These are phyloP conservation scores for Magnolia sinica DNA, from an alignment of 164 flowering plant genomes.

Conservation along the genomic window DNA sequence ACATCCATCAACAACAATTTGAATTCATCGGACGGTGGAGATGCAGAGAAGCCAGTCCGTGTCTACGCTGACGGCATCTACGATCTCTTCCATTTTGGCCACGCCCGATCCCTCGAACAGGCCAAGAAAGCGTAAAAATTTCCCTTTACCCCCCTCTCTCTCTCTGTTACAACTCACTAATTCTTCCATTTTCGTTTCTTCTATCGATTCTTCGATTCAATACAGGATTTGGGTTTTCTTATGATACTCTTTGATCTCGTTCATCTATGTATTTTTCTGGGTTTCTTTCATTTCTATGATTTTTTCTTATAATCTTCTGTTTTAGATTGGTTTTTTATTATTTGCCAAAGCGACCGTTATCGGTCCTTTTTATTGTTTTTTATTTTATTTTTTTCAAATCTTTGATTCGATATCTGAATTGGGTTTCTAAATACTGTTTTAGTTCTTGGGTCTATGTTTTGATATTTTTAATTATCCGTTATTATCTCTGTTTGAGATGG, in stretches of 20 bases:
- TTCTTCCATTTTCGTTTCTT: neutral
- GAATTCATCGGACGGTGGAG: neutral
- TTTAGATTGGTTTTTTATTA: neutral
- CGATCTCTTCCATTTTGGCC: slow-evolving; percentile 97
- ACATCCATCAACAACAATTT: neutral
- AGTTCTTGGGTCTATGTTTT: neutral
- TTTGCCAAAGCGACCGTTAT: no score
- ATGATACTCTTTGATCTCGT: no score
- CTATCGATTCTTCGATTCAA: neutral
- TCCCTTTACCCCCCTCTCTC: neutral
- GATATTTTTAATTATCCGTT: neutral
- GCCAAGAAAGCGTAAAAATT: slow-evolving; percentile 66
- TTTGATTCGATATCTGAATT: no score
- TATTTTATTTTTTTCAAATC: no score
- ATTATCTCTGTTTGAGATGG: neutral
- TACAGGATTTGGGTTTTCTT: neutral
- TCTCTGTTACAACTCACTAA: neutral
- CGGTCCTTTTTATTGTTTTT: no score
- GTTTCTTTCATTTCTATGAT: no score
- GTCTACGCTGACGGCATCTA: slow-evolving; percentile 36
- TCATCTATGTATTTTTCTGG: no score
- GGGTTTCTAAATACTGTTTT: no score
- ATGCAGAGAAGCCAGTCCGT: slow-evolving; percentile 10
- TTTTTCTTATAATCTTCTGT: no score
- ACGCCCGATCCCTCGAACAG: slow-evolving; percentile 92